These are phyloP conservation scores for Zymoseptoria tritici DNA, from an alignment of 2,329 filamentous ascomycete genomes.

Conservation along the genomic window DNA sequence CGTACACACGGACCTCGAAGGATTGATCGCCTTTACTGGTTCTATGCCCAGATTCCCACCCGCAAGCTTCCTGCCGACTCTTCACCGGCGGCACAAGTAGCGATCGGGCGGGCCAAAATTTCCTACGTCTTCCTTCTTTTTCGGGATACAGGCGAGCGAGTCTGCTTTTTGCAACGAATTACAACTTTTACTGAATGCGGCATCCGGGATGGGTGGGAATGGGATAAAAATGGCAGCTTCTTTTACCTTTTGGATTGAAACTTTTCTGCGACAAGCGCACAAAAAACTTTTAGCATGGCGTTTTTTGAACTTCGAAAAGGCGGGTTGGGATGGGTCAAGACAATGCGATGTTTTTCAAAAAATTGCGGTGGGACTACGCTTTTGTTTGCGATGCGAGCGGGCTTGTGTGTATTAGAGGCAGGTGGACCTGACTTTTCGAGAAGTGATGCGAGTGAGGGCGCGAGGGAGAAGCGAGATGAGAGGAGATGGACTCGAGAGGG, in stretches of 20 bases:
- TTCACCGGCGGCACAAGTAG: background rate
- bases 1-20: background rate
- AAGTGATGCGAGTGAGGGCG: background rate
- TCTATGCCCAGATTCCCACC: background rate
- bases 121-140: background rate
- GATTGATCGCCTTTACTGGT: background rate
- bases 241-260: background rate
- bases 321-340: background rate
- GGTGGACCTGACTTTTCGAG: background rate
- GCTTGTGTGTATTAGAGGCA: background rate
- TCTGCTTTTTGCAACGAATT: background rate
- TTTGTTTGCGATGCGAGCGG: background rate
- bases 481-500: background rate
- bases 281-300: background rate
- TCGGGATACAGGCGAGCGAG: background rate
- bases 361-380: background rate
- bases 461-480: background rate
- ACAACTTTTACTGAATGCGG: background rate
- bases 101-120: background rate
- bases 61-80: background rate
- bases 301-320: background rate
- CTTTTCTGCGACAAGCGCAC: background rate
- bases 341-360: background rate
- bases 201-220: background rate
- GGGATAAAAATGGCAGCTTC: background rate